Evolutionary conservation across 1,139 yeast species (phyloP), one percentile per base, ranked within the genome.

Genomic region (Taiozyma sp.): DNA sequence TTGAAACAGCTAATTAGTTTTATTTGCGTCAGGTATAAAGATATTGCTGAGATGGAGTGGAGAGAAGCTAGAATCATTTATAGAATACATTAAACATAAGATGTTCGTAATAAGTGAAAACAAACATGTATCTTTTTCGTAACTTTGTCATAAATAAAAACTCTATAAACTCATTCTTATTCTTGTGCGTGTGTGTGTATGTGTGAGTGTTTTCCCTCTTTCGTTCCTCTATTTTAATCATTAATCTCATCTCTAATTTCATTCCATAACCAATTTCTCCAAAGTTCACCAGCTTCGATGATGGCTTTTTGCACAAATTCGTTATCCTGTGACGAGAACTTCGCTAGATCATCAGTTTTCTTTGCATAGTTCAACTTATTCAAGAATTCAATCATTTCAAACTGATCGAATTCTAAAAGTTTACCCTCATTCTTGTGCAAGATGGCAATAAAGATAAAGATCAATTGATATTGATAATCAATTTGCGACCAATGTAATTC

Each of bases 241-340:
- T 57, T 60, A 51, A 59, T 56, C 49, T 61, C 63, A 47, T 81
- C 87, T 60, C 79, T 74, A 71, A 82, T 73, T 64, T 85, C 92
- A 63, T 78, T 72, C 84, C 91, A 87, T 44, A 87, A 71, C 91
- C 96, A 88, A 60, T 84, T 85, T 54, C 96, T 75, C 96, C 96
- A 90, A 48, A 88, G 73, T 62, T 88, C 96, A 19, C 96, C 96
- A 2, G 96, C 92, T 66, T 87, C 96, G 48, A 72, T 71, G 44
- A 90, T 75, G 36, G 90, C 78, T 56, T 82, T 82, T 61, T 86
- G 92, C 66, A 85, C 80, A 63, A 84, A 89, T 42, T 66, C 65
- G 29, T 65, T 52, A 10, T 32, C 42, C 19, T 24, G 28, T 13
- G 19, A 13, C 3, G 12, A 12, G 12, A 40, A 24, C 5, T 24